phyloP scores from a whole-genome alignment of 1,139 yeast genomes.

The Eremothecium gossypii region DNA sequence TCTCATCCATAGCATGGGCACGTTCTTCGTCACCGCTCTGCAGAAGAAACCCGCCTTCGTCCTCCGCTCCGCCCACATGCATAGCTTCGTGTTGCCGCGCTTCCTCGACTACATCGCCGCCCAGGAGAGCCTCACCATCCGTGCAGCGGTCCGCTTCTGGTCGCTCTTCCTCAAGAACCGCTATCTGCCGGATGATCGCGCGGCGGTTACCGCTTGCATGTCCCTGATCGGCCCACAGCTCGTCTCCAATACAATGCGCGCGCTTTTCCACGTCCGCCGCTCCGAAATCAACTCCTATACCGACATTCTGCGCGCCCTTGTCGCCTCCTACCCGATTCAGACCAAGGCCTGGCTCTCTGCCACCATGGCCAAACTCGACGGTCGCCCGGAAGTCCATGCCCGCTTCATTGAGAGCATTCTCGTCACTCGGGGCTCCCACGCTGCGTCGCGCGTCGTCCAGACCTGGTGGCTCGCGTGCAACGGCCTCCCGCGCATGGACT shows the following conservation, averaged over 20 bases:
- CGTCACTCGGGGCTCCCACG: conserved; percentile 29
- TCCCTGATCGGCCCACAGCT: conserved; percentile 20
- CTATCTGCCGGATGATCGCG: conserved; percentile 44
- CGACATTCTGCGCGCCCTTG: conserved; percentile 26
- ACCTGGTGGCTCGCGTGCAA: conserved; percentile 31
- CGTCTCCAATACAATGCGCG: conserved; percentile 22
- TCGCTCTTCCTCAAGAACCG: conserved; percentile 43
- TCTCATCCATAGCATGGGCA: conserved; percentile 43
- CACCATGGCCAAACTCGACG: conserved; percentile 19
- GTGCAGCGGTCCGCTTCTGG: conserved; percentile 62
- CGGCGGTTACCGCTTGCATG: conserved; percentile 28
- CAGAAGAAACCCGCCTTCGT: conserved; percentile 44
- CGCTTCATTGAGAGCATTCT: conserved; percentile 23
- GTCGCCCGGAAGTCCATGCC: conserved; percentile 21
- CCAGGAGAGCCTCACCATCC: conserved; percentile 57
- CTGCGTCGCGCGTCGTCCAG: conserved; percentile 25
- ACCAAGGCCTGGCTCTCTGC: conserved; percentile 23
- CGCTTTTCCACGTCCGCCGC: conserved; percentile 27
- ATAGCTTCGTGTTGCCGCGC: conserved; percentile 32
- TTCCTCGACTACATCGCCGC: conserved; percentile 39
- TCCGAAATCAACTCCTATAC: conserved; percentile 28
- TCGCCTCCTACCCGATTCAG: conserved; percentile 27
- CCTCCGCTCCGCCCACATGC: conserved; percentile 32
- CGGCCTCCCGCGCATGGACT: conserved; percentile 21
- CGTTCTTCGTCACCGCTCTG: conserved; percentile 43